Evolutionary conservation across 805 yeast species (phyloP).

Genomic region (Nakazawaea populi): DNA sequence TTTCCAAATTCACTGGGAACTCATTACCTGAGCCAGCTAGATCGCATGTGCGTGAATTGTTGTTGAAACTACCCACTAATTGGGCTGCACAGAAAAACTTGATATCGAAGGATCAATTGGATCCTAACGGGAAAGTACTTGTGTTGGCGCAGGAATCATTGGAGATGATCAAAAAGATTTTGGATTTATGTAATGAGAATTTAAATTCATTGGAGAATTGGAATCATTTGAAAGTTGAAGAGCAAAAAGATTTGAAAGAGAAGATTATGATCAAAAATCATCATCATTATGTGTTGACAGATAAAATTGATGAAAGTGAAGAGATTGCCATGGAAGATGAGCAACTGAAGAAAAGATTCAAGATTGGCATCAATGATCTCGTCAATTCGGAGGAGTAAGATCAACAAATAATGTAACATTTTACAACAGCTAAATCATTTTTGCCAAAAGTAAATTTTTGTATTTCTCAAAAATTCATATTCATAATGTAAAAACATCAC

Average conservation of each 20-base stretch:
- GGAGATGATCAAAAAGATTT: constrained; percentile 79
- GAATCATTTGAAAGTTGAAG: constrained; percentile 26
- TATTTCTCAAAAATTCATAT: no score
- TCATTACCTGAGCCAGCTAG: constrained; percentile 76
- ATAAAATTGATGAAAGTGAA: background rate
- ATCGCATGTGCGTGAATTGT: constrained; percentile 70
- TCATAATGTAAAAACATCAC: no score
- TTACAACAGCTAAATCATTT: background rate
- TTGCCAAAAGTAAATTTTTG: no score
- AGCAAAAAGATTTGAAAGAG: constrained; percentile 10
- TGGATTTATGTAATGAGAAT: constrained; percentile 79
- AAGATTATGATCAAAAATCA: constrained; percentile 11
- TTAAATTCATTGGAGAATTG: constrained; percentile 81
- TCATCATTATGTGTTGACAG: background rate
- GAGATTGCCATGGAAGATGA: background rate
- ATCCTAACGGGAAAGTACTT: constrained; percentile 65
- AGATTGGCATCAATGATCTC: constrained; percentile 8
- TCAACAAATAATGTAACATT: background rate
- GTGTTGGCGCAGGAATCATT: constrained; percentile 84
- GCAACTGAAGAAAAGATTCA: constrained; percentile 4
- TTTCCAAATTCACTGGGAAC: constrained; percentile 78
- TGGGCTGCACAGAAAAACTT: constrained; percentile 40
- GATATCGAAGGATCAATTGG: constrained; percentile 24
- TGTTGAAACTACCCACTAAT: constrained; percentile 68
- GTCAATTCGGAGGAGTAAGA: background rate